These are phyloP conservation scores for Exophiala viscosa DNA, from an alignment of 2,329 filamentous ascomycete genomes.

Conservation along the genomic window DNA sequence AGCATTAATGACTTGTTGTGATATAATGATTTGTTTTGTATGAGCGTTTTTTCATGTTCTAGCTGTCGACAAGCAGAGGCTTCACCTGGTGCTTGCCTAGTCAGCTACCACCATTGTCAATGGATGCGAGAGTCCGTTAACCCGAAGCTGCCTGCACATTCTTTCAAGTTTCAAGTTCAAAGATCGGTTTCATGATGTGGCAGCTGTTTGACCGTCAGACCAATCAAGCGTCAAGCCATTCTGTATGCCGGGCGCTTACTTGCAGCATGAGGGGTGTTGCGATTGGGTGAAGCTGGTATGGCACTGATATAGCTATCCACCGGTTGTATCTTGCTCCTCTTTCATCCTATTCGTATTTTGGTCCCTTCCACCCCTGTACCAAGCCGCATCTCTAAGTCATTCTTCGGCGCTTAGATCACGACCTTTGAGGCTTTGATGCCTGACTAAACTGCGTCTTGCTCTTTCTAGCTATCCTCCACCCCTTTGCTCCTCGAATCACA, in stretches of 20 bases:
- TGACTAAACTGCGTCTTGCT: constrained; percentile 1
- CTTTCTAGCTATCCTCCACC: not conserved
- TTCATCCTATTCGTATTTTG: not conserved
- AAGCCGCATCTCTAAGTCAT: constrained; percentile 22
- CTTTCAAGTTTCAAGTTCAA: too few relatives aligned
- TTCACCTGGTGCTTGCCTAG: too few relatives aligned
- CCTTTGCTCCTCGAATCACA: constrained; percentile 9
- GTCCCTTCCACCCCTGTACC: not conserved
- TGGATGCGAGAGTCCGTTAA: not conserved
- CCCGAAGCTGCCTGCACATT: not conserved
- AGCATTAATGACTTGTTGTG: constrained; percentile 2
- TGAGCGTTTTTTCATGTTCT: not conserved
- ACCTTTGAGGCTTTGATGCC: not conserved
- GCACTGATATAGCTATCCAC: not conserved
- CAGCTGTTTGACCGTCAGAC: not conserved
- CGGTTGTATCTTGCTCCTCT: not conserved
- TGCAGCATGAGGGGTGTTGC: constrained; percentile 9
- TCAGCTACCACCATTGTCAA: too few relatives aligned
- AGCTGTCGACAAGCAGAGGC: too few relatives aligned
- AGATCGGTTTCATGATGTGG: not conserved
- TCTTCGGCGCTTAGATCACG: constrained; percentile 22
- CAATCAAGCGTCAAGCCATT: not conserved
- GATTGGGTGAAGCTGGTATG: not conserved
- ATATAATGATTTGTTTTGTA: not conserved
- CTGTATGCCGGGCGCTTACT: constrained; percentile 15